Percentiles rank a stretch among this genome's conserved stretches.
Evolutionary conservation across 148 eudicot species (phyloP).

Genomic region (Camellia granthamiana): DNA sequence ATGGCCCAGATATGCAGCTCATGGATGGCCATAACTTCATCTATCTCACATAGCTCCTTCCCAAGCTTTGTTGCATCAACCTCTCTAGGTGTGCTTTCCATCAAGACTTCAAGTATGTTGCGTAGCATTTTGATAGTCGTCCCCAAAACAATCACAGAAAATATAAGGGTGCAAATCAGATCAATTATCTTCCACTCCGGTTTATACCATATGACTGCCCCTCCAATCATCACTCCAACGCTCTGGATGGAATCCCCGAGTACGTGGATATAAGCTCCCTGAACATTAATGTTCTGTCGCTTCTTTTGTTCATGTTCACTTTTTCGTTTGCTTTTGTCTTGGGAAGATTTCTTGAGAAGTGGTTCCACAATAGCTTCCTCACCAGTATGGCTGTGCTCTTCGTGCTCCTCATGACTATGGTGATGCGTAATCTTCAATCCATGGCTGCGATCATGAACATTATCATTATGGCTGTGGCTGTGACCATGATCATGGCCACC

Average conservation of each 20-base stretch:
- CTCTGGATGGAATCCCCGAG: slow-evolving; percentile 96
- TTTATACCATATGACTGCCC: slow-evolving; percentile 83
- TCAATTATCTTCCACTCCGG: slow-evolving; percentile 93
- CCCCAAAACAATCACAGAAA: slow-evolving; percentile 68
- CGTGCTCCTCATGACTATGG: slow-evolving; percentile 8
- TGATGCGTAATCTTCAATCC: slow-evolving; percentile 32
- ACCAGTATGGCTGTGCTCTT: slow-evolving; percentile 37
- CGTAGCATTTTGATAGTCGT: slow-evolving; percentile 82
- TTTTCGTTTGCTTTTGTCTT: slow-evolving; percentile 16
- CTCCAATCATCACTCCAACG: slow-evolving; percentile 94
- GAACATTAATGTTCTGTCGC: slow-evolving; percentile 63
- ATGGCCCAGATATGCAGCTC: slow-evolving; percentile 98
- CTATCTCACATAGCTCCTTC: slow-evolving; percentile 66
- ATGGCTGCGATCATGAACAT: slow-evolving; percentile 28
- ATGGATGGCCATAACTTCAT: slow-evolving; percentile 81
- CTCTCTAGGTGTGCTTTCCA: slow-evolving; percentile 98
- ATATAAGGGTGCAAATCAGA: slow-evolving; percentile 80
- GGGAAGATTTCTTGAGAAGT: slow-evolving; percentile 30
- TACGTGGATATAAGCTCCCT: slow-evolving; percentile 92
- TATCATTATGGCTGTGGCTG: slow-evolving; percentile 23
- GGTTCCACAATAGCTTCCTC: slow-evolving; percentile 43
- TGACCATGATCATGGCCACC: slow-evolving; percentile 33
- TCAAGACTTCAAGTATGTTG: slow-evolving; percentile 76
- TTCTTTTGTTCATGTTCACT: slow-evolving; percentile 32
- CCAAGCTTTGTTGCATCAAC: slow-evolving; percentile 83